These are phyloP conservation scores for Paraleonurus japonicus DNA, from an alignment of 257 asterid genomes.

Conservation along the genomic window DNA sequence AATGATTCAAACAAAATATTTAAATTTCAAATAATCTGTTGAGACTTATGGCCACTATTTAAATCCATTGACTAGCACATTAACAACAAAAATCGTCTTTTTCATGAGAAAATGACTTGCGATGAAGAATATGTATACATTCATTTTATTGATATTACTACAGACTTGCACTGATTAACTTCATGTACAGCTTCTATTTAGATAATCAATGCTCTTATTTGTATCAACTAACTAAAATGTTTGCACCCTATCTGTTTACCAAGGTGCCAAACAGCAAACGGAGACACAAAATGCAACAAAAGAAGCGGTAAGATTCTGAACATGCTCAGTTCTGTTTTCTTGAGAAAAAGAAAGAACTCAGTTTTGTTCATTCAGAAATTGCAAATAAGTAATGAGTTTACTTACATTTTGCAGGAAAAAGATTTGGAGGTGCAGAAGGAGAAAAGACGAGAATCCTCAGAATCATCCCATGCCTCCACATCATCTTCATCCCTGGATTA, in stretches of 20 bases:
- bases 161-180: not conserved
- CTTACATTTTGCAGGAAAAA: slow-evolving; percentile 51
- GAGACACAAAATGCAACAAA: slow-evolving; percentile 45
- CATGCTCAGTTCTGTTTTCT: not conserved
- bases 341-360: not conserved
- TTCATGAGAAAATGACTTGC: not conserved
- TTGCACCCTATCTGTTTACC: slow-evolving; percentile 10
- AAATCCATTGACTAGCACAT: not conserved
- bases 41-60: not conserved
- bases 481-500: slow-evolving; percentile 39
- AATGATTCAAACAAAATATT: not conserved
- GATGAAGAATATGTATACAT: not conserved
- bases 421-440: slow-evolving; percentile 30
- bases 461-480: slow-evolving; percentile 46
- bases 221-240: slow-evolving; percentile 3
- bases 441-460: slow-evolving; percentile 44
- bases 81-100: too few relatives aligned
- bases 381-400: slow-evolving; percentile 15
- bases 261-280: slow-evolving; percentile 45
- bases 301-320: slow-evolving; percentile 38
- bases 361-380: not conserved
- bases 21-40: too few relatives aligned
- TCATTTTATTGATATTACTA: not conserved
- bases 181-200: not conserved
- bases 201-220: not conserved